Percentiles rank a stretch among this genome's conserved stretches.
phyloP scores from a whole-genome alignment of 2,329 filamentous ascomycete genomes.

The Penicillium janthinellum region DNA sequence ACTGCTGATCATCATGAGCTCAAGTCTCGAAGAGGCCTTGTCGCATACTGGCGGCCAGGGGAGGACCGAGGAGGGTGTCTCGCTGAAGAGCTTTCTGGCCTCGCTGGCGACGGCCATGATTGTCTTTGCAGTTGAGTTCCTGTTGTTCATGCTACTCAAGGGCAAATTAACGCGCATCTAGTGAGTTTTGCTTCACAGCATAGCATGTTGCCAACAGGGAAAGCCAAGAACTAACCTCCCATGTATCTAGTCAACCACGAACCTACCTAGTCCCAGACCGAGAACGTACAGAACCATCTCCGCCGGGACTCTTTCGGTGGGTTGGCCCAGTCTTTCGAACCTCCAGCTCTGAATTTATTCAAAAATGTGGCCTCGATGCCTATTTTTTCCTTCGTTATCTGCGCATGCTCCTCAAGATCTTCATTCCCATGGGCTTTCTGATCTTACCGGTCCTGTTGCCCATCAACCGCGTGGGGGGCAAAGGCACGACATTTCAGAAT shows the following conservation, averaged over 20 bases:
- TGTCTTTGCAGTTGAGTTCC: conserved; percentile 64
- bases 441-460: conserved; percentile 85
- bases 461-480: conserved; percentile 74
- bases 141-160: conserved; percentile 74
- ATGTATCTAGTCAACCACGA: conserved; percentile 66
- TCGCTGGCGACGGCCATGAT: conserved; percentile 64
- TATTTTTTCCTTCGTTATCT: conserved; percentile 97
- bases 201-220: neutral
- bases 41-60: conserved; percentile 40
- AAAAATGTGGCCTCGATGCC: conserved; percentile 92
- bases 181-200: conserved; percentile 52
- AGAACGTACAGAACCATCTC: conserved; percentile 77
- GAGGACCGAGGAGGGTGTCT: conserved; percentile 40
- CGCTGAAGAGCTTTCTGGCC: conserved; percentile 60
- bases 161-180: conserved; percentile 82
- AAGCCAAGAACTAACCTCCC: conserved; percentile 6
- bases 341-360: conserved; percentile 81
- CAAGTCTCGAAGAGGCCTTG: conserved; percentile 37
- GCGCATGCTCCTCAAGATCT: conserved; percentile 84
- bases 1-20: conserved; percentile 24
- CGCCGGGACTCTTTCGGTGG: conserved; percentile 58
- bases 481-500: conserved; percentile 58
- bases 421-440: conserved; percentile 75
- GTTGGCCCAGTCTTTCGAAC: conserved; percentile 63
- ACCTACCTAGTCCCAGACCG: conserved; percentile 84